Conservation (phyloP, 2,329 filamentous ascomycete species). For the Elsinoe arachidis region DNA sequence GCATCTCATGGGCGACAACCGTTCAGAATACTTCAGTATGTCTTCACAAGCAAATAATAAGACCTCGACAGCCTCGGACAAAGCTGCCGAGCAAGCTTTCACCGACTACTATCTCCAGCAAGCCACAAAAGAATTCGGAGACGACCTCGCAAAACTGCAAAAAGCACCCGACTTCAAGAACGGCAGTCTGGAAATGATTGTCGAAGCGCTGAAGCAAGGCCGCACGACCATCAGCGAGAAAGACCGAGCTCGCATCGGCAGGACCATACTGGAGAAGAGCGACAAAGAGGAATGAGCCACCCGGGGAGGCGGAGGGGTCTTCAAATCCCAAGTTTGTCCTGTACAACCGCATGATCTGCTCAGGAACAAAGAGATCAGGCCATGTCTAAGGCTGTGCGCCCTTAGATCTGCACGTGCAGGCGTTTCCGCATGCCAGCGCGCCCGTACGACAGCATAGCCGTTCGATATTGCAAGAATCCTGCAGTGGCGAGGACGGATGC, state of each 20-base stretch:
- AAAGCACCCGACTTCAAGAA: slow-evolving; percentile 63
- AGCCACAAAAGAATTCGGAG: slow-evolving; percentile 60
- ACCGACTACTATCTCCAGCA: slow-evolving; percentile 60
- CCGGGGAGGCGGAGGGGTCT: not conserved
- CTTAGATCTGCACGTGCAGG: not conserved
- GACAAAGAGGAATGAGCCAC: not conserved
- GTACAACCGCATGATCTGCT: not conserved
- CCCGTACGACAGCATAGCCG: not conserved
- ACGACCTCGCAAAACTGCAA: slow-evolving; percentile 65
- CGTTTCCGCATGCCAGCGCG: not conserved
- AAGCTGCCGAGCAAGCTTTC: slow-evolving; percentile 37
- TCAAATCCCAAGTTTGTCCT: not conserved
- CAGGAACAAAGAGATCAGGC: not conserved
- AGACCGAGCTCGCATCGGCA: slow-evolving; percentile 39
- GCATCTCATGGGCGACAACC: not conserved
- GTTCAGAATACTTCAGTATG: not conserved
- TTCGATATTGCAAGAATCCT: not conserved
- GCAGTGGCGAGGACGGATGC: not conserved
- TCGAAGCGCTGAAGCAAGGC: slow-evolving; percentile 61
- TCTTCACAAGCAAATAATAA: not conserved
- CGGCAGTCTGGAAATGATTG: slow-evolving; percentile 52
- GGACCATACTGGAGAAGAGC: slow-evolving; percentile 1
- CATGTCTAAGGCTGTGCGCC: not conserved
- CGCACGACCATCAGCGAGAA: slow-evolving; percentile 51
- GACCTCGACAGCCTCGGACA: not conserved